Base-by-base conservation (phyloP, 352 stramenopile species). In the Phytophthora palmivora region DNA sequence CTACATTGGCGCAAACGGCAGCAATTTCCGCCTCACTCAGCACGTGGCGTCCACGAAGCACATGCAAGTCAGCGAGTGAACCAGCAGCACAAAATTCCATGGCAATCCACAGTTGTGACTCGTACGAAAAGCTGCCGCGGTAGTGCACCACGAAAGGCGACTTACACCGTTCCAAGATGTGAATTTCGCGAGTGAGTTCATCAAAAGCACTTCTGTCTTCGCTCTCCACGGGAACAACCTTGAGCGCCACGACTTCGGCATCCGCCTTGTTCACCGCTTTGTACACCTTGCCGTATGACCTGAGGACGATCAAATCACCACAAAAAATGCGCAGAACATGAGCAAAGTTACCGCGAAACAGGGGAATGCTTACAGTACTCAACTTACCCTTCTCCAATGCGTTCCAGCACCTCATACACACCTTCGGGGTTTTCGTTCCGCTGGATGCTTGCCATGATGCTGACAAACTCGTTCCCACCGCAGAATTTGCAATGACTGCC, bases 51-150 rank as follows among this genome's bases (percentile, higher is more conserved):
- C 75, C 63, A 8, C 79, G 81, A 15, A 92, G 68, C 28, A 68
- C 54, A 36, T 97, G 81, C 30, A 97, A 68, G 63, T 96, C 88
- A 32, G 86, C 75, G 26, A 97, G 72, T 1, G 89, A 97, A 0
- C 90, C 90, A 7, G 82, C 89, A 24, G 88, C 87, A 44, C 91
- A 91, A 43, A 88, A 95, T 63, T 97, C 90, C 90, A 97, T 97
- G 18, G 87, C 77, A 64, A 97, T 97, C 84, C 81, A 94, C 22
- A 94, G 52, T 36, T 92, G 80, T 36, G 63, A 72, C 46, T 91
- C 80, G 67, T 84, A 91, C 46, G 87, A 66, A 44, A 92, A 91
- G 74, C 82, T 90, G 14, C 79, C 87, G 57, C 84, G 88, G 62
- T 97, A 97, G 32, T 92, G 80, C 34, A 95, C 92, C 32, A 97